phyloP scores from a whole-genome alignment of 768 basidiomycete genomes.

The Hericium coralloides region DNA sequence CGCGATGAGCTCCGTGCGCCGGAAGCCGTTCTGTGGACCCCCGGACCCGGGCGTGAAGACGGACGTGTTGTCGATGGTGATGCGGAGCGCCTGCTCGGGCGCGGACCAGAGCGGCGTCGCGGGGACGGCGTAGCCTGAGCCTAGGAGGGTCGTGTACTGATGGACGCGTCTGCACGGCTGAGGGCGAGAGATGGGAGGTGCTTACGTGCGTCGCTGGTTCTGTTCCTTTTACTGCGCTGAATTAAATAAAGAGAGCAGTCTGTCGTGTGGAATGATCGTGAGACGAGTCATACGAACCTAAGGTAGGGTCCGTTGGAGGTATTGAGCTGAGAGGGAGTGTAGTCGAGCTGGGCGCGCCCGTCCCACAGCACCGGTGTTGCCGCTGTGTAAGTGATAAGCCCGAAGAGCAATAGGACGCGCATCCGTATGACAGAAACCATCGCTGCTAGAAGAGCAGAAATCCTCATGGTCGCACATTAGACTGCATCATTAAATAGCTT shows the following conservation, averaged over 20 bases:
- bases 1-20: constrained; percentile 53
- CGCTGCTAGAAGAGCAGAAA: neutral
- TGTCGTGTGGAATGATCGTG: too few species aligned
- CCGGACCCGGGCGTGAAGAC: constrained; percentile 44
- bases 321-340: constrained; percentile 36
- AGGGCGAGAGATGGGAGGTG: neutral
- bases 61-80: constrained; percentile 49
- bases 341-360: constrained; percentile 40
- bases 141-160: constrained; percentile 39
- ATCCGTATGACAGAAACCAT: neutral
- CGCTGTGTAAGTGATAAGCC: neutral
- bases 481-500: neutral
- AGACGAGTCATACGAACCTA: constrained; percentile 31
- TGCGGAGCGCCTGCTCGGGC: constrained; percentile 41
- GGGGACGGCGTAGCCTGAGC: constrained; percentile 25
- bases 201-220: constrained; percentile 38
- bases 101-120: constrained; percentile 45
- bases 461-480: neutral
- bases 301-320: constrained; percentile 41
- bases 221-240: constrained; percentile 46
- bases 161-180: neutral
- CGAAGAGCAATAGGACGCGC: neutral
- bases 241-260: neutral
- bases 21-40: constrained; percentile 44
- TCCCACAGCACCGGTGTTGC: constrained; percentile 38